Conservation (phyloP, 2,329 filamentous ascomycete genomes). For the Fusarium sp. region DNA sequence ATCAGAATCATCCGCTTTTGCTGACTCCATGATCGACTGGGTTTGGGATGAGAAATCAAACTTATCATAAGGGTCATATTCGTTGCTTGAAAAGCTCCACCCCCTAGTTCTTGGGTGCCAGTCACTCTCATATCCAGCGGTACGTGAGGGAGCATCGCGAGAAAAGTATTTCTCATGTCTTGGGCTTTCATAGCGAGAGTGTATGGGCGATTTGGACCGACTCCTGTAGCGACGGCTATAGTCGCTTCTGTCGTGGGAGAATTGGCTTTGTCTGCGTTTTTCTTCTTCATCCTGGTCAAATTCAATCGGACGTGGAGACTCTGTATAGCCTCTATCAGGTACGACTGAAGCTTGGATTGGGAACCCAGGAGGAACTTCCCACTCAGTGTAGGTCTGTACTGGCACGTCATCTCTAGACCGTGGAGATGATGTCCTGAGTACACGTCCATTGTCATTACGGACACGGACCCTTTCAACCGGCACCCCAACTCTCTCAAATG, state of each 20-base stretch:
- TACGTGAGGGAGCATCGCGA: constrained; percentile 6
- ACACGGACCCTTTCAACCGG: neutral
- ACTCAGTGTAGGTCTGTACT: neutral
- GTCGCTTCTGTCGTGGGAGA: neutral
- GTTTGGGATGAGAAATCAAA: constrained; percentile 45
- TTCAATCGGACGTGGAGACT: constrained; percentile 38
- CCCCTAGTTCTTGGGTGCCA: constrained; percentile 10
- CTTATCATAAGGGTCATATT: constrained; percentile 49
- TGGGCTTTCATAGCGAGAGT: constrained; percentile 11
- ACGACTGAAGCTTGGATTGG: neutral
- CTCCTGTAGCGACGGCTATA: constrained; percentile 1
- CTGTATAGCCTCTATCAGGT: constrained; percentile 19
- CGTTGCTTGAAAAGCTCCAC: constrained; percentile 41
- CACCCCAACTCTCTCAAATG: constrained; percentile 15
- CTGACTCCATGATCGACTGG: constrained; percentile 37
- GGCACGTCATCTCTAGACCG: constrained; percentile 10
- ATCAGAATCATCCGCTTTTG: constrained; percentile 49
- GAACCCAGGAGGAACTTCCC: neutral
- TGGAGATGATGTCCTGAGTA: neutral
- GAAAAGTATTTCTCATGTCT: constrained; percentile 7
- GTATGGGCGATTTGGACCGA: constrained; percentile 19
- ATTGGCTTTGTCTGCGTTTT: neutral
- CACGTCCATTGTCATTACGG: constrained; percentile 7
- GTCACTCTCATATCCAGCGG: constrained; percentile 10
- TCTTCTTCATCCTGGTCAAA: constrained; percentile 17